These are phyloP conservation scores for Solanum chaucha DNA, from an alignment of 257 asterid species.

Conservation along the genomic window DNA sequence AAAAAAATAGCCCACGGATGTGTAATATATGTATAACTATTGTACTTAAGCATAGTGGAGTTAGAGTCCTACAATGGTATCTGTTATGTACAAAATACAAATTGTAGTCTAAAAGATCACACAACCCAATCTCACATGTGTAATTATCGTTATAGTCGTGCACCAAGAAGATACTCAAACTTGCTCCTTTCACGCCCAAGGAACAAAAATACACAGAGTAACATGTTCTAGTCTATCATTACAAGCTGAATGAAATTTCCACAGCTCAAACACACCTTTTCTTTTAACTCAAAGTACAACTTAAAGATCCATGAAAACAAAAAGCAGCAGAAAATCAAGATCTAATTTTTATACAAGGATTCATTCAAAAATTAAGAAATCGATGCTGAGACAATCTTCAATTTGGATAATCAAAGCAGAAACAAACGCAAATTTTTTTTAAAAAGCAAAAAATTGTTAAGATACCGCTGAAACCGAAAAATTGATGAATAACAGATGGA, in stretches of 20 bases:
- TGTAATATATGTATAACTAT: neutral
- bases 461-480: neutral
- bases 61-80: neutral
- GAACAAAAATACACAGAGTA: neutral
- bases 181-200: neutral
- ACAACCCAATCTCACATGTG: neutral
- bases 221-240: neutral
- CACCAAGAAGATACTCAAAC: neutral
- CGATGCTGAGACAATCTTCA: neutral
- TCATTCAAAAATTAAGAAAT: neutral
- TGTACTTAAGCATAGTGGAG: neutral
- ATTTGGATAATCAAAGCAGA: neutral
- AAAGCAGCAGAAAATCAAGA: neutral
- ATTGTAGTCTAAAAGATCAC: neutral
- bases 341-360: neutral
- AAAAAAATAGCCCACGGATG: neutral
- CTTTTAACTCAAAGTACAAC: neutral
- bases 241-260: neutral
- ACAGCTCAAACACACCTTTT: neutral
- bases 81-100: neutral
- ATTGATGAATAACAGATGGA: neutral
- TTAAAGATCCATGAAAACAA: neutral
- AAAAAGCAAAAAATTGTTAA: neutral
- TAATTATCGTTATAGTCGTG: neutral
- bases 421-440: neutral